Evolutionary conservation across 768 basidiomycete genomes (phyloP).

Genomic region (Lentinula raphanica): DNA sequence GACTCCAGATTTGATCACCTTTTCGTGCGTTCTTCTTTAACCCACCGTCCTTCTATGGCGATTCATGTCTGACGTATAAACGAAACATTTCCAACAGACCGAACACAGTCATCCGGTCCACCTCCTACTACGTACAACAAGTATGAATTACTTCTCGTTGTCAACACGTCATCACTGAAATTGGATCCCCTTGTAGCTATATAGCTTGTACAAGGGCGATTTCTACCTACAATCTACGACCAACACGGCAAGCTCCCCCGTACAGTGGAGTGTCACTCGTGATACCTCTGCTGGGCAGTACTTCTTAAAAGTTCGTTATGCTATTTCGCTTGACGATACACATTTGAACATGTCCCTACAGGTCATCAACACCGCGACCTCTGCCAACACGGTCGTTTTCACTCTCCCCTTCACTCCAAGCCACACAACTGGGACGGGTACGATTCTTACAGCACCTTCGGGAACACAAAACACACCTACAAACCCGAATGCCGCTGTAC

Average conservation of each 20-base stretch:
- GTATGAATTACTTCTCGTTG: slow-evolving; percentile 20
- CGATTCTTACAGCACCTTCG: slow-evolving; percentile 42
- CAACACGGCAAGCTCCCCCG: slow-evolving; percentile 38
- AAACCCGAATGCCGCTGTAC: slow-evolving; percentile 44
- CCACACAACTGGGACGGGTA: slow-evolving; percentile 32
- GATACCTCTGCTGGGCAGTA: slow-evolving; percentile 23
- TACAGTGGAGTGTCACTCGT: slow-evolving; percentile 59
- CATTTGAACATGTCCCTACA: slow-evolving; percentile 16
- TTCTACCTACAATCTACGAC: slow-evolving; percentile 61
- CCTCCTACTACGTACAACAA: slow-evolving; percentile 60
- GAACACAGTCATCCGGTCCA: slow-evolving; percentile 49
- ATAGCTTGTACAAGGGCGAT: slow-evolving; percentile 57
- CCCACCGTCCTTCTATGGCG: background rate
- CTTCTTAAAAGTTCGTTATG: slow-evolving; percentile 22
- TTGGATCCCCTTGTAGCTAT: slow-evolving; percentile 40
- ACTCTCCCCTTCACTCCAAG: slow-evolving; percentile 50
- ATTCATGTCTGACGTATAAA: background rate
- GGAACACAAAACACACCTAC: slow-evolving; percentile 52
- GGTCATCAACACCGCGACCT: slow-evolving; percentile 50
- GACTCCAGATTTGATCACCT: slow-evolving; percentile 57
- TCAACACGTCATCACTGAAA: background rate
- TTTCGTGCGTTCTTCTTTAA: slow-evolving; percentile 36
- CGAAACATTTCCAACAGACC: slow-evolving; percentile 30
- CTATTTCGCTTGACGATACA: background rate
- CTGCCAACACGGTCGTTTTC: slow-evolving; percentile 42